Evolutionary conservation across 129 eudicot genomes (phyloP), one percentile per base, ranked within the genome.

Genomic region (Oenanthe sinensis): DNA sequence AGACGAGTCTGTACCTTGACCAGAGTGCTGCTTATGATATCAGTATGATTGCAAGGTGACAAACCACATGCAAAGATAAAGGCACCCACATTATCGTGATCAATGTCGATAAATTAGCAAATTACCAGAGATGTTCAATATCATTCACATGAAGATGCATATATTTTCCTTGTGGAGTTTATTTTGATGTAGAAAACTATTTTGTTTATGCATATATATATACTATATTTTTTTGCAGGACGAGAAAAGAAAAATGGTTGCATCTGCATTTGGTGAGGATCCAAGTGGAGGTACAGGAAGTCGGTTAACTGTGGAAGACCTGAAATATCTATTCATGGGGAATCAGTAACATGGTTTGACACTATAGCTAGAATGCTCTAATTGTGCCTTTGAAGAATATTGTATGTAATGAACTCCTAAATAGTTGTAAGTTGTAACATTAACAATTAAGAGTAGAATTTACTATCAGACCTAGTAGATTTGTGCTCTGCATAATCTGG

Each of bases 221-320:
- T n/a, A 65, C 36, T n/a, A 24, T 8, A 69, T 69, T 5, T 19
- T 70, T 39, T 70, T 70, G 79, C 91, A 93, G 98, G 98, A 91
- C 48, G 97, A 93, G 45, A 93, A 89, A 85, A 85, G 96, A 83
- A 93, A 93, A 84, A 93, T 91, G 96, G 96, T 91, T 75, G 97
- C 98, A 82, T 91, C 93, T 47, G 98, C 97, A 69, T 93, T 93
- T 55, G 97, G 98, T 40, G 98, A 93, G 82, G 98, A 93, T 81
- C 91, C 67, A 76, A 86, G 89, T 52, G 98, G 96, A 15, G 87
- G 81, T 28, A 52, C 89, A n/a, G 88, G 83, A 48, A 76, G 86
- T 81, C 88, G 92, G 33, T 81, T 93, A 48, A 89, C 97, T 2
- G 84, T 85, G 12, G 97, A 93, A 77, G 98, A 93, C 84, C 85